Evolutionary conservation across 164 flowering plant species (phyloP).

Genomic region (Vitis rotundifolia): DNA sequence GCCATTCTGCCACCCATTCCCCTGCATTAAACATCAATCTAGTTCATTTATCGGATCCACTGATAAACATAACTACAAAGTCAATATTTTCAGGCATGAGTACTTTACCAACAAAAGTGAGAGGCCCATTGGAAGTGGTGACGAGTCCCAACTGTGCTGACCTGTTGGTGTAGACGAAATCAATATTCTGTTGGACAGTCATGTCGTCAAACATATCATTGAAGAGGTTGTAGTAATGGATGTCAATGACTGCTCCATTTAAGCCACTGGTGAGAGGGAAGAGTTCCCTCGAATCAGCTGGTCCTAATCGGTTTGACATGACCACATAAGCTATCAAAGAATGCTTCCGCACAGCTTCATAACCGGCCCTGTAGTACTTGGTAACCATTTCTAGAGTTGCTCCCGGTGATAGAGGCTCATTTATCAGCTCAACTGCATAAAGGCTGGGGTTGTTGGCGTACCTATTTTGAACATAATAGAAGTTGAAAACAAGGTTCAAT

Average conservation of each 20-base stretch:
- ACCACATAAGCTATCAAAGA: constrained; percentile 51
- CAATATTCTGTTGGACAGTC: constrained; percentile 61
- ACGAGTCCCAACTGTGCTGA: constrained; percentile 31
- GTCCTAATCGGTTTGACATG: constrained; percentile 44
- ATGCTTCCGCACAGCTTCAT: constrained; percentile 55
- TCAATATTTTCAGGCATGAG: neutral
- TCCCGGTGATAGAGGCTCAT: constrained; percentile 62
- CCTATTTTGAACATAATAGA: constrained; percentile 20
- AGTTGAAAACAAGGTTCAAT: neutral
- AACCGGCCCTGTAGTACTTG: constrained; percentile 62
- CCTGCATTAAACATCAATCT: constrained; percentile 32
- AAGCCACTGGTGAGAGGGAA: constrained; percentile 49
- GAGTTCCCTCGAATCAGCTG: constrained; percentile 45
- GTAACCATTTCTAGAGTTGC: constrained; percentile 39
- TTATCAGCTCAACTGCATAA: constrained; percentile 61
- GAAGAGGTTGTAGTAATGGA: constrained; percentile 66
- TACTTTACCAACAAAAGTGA: constrained; percentile 56
- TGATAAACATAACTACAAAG: neutral
- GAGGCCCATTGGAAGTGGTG: constrained; percentile 60
- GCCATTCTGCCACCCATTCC: constrained; percentile 86
- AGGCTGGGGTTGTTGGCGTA: constrained; percentile 57
- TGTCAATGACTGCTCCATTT: constrained; percentile 48
- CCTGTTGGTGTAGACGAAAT: constrained; percentile 47
- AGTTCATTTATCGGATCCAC: neutral
- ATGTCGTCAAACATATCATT: constrained; percentile 22